Evolutionary conservation across 2,329 filamentous ascomycete genomes (phyloP).

Genomic region (Beauveria caledonica): DNA sequence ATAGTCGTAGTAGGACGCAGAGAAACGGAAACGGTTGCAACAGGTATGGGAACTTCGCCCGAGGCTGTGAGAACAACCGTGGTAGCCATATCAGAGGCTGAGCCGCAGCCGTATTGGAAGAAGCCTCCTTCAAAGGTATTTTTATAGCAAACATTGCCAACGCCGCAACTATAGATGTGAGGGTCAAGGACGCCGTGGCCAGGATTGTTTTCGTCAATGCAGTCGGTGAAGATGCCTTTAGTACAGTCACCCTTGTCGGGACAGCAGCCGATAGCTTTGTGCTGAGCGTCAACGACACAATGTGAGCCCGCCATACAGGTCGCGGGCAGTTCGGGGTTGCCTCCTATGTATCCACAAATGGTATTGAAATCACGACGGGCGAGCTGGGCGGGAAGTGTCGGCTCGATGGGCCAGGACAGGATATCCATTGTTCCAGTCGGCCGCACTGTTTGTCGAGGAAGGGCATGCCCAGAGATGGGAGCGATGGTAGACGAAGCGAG

Average conservation of each 20-base stretch:
- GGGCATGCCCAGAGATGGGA: constrained; percentile 20
- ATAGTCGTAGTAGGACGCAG: constrained; percentile 5
- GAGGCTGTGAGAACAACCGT: constrained; percentile 39
- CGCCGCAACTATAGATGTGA: constrained; percentile 48
- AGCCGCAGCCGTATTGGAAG: constrained; percentile 49
- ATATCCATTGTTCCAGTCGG: constrained; percentile 23
- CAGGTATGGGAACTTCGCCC: constrained; percentile 27
- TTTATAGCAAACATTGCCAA: constrained; percentile 43
- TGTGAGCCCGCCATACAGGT: constrained; percentile 51
- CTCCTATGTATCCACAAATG: constrained; percentile 50
- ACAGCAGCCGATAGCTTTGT: constrained; percentile 48
- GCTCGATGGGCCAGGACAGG: constrained; percentile 24
- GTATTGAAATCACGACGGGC: constrained; percentile 41
- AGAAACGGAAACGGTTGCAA: constrained; percentile 32
- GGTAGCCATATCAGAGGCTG: constrained; percentile 37
- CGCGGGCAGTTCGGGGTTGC: constrained; percentile 42
- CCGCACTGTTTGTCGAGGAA: constrained; percentile 26
- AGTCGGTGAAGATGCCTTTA: constrained; percentile 48
- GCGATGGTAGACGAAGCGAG: constrained; percentile 22
- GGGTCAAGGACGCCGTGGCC: constrained; percentile 45
- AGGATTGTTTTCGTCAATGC: constrained; percentile 43
- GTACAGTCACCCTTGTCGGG: constrained; percentile 43
- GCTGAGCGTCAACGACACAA: constrained; percentile 44
- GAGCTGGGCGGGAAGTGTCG: constrained; percentile 32
- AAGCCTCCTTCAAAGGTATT: constrained; percentile 48